Conservation (phyloP, 345 rosid species). For the Melaleuca quinquenervia region DNA sequence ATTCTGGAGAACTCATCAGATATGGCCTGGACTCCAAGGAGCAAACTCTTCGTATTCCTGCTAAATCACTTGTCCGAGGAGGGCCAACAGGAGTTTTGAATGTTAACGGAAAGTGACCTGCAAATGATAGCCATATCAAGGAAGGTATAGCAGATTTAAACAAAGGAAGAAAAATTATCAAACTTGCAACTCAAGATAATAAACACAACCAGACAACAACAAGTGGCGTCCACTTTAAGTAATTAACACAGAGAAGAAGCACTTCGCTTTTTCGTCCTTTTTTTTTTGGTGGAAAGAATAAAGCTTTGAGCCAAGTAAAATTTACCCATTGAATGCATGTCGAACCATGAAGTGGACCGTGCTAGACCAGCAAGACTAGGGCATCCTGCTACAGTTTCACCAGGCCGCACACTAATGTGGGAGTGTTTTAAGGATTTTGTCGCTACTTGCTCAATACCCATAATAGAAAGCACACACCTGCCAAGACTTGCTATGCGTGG, state of each 20-base stretch:
- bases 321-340: conserved; percentile 73
- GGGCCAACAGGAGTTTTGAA: conserved; percentile 99
- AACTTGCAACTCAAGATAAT: not conserved
- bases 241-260: not conserved
- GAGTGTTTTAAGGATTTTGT: conserved; percentile 44
- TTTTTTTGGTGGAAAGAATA: not conserved
- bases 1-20: conserved; percentile 59
- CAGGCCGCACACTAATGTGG: conserved; percentile 22
- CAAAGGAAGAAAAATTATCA: not conserved
- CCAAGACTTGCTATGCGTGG: conserved; percentile 82
- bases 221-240: not conserved
- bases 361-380: conserved; percentile 65
- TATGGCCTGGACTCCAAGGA: conserved; percentile 95
- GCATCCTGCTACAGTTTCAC: conserved; percentile 43
- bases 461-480: conserved; percentile 67
- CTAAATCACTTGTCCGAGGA: conserved; percentile 61
- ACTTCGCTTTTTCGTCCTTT: not conserved
- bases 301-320: not conserved
- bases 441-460: conserved; percentile 87
- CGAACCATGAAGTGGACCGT: conserved; percentile 95
- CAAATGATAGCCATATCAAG: conserved; percentile 7
- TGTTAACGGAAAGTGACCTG: conserved; percentile 80
- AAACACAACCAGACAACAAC: not conserved
- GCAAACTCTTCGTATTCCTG: conserved; percentile 88
- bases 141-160: not conserved